Conservation (phyloP, 2,329 filamentous ascomycete genomes). For the Exophiala xenobiotica region DNA sequence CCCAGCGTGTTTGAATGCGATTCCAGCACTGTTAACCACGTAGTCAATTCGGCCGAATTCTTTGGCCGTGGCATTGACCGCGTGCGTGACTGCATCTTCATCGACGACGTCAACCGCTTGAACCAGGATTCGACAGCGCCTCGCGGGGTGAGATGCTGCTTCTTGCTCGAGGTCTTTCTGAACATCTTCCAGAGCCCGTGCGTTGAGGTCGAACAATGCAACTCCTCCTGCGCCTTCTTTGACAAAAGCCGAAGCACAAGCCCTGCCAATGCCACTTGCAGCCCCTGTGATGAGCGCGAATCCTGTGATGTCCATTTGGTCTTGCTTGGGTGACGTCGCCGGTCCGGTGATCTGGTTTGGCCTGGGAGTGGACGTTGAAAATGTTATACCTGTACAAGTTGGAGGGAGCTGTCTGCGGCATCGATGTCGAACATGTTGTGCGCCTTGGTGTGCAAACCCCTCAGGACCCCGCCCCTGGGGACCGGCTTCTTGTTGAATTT, state of each 20-base stretch:
- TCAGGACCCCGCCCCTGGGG: no score
- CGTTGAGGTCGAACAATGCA: slow-evolving; percentile 15
- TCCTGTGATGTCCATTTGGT: slow-evolving; percentile 23
- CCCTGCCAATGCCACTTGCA: slow-evolving; percentile 19
- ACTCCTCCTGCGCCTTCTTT: slow-evolving; percentile 17
- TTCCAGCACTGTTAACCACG: slow-evolving; percentile 32
- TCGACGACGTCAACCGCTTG: slow-evolving; percentile 48
- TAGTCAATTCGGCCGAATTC: slow-evolving; percentile 48
- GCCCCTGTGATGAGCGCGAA: slow-evolving; percentile 19
- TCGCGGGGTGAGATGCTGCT: background rate
- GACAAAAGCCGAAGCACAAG: slow-evolving; percentile 13
- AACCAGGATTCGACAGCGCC: background rate
- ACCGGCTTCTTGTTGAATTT: no score
- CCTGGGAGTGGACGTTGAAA: no score
- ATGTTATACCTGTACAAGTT: no score
- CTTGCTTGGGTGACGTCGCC: no score
- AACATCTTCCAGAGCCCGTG: slow-evolving; percentile 4
- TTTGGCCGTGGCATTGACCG: slow-evolving; percentile 54
- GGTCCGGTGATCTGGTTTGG: no score
- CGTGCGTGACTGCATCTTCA: slow-evolving; percentile 51
- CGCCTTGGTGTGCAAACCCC: no score
- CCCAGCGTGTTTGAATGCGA: slow-evolving; percentile 30
- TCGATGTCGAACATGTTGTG: no score
- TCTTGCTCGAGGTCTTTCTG: background rate
- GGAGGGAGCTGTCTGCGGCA: no score